Evolutionary conservation across 2,329 filamentous ascomycete species (phyloP).

Genomic region (Blastomyces gilchristii): DNA sequence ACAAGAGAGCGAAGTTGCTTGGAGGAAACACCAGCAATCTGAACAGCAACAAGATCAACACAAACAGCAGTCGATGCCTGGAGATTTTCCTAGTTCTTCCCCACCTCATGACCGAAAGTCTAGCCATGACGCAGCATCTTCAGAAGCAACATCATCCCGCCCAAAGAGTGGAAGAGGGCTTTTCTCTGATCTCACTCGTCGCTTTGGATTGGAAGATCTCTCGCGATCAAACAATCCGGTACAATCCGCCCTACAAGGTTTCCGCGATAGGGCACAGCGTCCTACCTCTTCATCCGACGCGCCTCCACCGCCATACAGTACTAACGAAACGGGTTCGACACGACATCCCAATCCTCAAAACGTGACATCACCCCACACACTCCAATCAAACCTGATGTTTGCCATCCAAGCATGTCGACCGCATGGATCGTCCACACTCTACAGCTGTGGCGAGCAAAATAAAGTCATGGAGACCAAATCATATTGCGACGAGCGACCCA

Average conservation of each 20-base stretch:
- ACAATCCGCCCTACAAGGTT: slow-evolving; percentile 25
- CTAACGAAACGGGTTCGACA: slow-evolving; percentile 21
- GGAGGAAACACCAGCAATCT: slow-evolving; percentile 32
- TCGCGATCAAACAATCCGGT: slow-evolving; percentile 19
- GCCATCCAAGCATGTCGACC: slow-evolving; percentile 70
- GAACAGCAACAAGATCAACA: slow-evolving; percentile 18
- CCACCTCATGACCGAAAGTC: slow-evolving; percentile 25
- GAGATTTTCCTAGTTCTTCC: slow-evolving; percentile 59
- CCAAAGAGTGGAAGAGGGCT: slow-evolving; percentile 47
- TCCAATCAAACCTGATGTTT: slow-evolving; percentile 50
- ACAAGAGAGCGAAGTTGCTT: slow-evolving; percentile 47
- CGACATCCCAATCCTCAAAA: slow-evolving; percentile 24
- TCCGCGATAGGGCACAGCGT: slow-evolving; percentile 16
- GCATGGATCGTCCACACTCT: slow-evolving; percentile 63
- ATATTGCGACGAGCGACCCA: slow-evolving; percentile 72
- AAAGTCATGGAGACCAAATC: slow-evolving; percentile 70
- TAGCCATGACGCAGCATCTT: not conserved
- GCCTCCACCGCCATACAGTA: slow-evolving; percentile 34
- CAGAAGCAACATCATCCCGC: slow-evolving; percentile 21
- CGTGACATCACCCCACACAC: slow-evolving; percentile 31
- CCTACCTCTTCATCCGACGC: slow-evolving; percentile 13
- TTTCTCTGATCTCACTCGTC: slow-evolving; percentile 58
- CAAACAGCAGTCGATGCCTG: slow-evolving; percentile 52
- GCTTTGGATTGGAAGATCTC: slow-evolving; percentile 55
- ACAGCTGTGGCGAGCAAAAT: slow-evolving; percentile 59